These are phyloP conservation scores for Geotrichum europaeum DNA, from an alignment of 1,139 yeast species.

Conservation along the genomic window DNA sequence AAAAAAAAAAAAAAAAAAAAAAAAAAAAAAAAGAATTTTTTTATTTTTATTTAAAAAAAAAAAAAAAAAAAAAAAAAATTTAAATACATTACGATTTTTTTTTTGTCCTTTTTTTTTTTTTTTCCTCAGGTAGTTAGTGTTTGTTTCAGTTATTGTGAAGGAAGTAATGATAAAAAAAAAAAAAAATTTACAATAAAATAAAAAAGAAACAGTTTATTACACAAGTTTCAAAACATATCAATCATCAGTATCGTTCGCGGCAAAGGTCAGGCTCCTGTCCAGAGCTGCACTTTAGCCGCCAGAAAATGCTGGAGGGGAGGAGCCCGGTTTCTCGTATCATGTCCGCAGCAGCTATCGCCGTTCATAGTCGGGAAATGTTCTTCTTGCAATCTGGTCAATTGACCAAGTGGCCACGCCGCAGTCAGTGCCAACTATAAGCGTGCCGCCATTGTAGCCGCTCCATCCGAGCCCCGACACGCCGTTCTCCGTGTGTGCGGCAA, in stretches of 20 bases:
- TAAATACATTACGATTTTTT: no score
- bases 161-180: neutral
- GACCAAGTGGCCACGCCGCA: conserved; percentile 34
- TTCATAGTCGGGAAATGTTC: conserved; percentile 29
- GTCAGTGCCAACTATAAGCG: conserved; percentile 35
- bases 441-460: conserved; percentile 35
- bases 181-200: neutral
- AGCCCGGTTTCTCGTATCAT: neutral
- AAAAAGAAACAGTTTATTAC: neutral
- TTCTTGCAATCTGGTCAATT: conserved; percentile 29
- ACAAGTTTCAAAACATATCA: neutral
- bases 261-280: neutral
- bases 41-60: no score
- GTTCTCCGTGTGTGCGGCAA: conserved; percentile 23
- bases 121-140: no score
- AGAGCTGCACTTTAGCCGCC: conserved; percentile 1
- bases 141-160: neutral
- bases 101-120: no score
- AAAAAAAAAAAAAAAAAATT: no score
- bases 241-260: neutral
- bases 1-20: no score
- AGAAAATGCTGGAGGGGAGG: neutral
- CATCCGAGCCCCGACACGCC: conserved; percentile 36
- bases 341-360: conserved; percentile 1
- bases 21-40: no score